Evolutionary conservation across 148 eudicot genomes (phyloP).

Genomic region (Nepenthes gracilis): DNA sequence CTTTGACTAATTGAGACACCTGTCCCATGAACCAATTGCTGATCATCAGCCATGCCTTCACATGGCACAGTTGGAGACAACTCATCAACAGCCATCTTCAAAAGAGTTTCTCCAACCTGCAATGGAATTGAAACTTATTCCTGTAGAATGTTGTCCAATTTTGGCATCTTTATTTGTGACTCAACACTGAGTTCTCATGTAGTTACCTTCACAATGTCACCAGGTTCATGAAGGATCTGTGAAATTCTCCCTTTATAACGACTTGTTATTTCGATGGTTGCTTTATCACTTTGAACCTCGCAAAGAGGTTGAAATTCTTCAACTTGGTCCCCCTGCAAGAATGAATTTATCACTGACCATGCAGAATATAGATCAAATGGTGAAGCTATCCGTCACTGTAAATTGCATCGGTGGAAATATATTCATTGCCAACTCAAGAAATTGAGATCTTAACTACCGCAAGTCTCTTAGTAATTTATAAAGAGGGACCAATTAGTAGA

Average conservation of each 20-base stretch:
- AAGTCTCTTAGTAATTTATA: too few relatives aligned
- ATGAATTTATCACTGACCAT: not conserved
- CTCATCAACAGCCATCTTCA: constrained; percentile 51
- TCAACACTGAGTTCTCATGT: not conserved
- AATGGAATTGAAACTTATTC: constrained; percentile 5
- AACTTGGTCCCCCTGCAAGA: constrained; percentile 68
- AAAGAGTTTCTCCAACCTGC: constrained; percentile 96
- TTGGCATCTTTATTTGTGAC: too few relatives aligned
- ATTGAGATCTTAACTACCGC: too few relatives aligned
- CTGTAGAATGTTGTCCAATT: too few relatives aligned
- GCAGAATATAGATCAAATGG: not conserved
- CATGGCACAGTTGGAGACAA: constrained; percentile 16
- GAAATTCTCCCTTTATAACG: constrained; percentile 79
- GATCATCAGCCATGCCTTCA: constrained; percentile 17
- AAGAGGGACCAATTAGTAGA: too few relatives aligned
- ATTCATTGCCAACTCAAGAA: too few relatives aligned
- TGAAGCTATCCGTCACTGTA: not conserved
- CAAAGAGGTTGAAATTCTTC: constrained; percentile 95
- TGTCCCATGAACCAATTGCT: constrained; percentile 11
- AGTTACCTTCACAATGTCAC: constrained; percentile 81
- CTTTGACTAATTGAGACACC: constrained; percentile 20
- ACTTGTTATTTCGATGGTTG: constrained; percentile 96
- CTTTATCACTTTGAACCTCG: constrained; percentile 99
- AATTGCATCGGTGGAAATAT: too few relatives aligned
- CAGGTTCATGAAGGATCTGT: constrained; percentile 62